Base-by-base conservation (phyloP, 768 basidiomycete species). In the Fomitopsis serialis region DNA sequence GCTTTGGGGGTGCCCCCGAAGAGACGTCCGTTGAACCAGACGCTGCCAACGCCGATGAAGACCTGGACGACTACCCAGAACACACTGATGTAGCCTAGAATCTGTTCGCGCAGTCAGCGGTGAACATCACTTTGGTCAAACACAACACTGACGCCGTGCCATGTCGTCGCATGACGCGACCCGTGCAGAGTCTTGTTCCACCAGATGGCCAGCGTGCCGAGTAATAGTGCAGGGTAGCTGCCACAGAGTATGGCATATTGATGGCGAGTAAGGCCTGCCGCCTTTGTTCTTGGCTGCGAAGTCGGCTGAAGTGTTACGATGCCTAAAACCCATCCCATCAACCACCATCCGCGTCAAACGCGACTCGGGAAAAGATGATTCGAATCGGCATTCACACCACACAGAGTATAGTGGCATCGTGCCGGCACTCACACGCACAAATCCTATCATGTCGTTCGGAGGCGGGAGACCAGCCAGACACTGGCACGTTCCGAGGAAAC, bases 261-360 rank as follows among this genome's bases (percentile, higher is more conserved):
- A 62, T 94, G 92, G 29, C 86, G 77, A 13, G 72, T 64, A 3
- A 93, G 74, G 0, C 88, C 89, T 1, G 81, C 79, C 9, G 78
- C 74, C 68, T 89, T 87, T 37, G 81, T 79, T 61, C 70, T 74
- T 2, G 84, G 82, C 47, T 81, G 79, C 3, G 82, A 78, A 11
- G 87, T 88, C 1, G 85, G 85, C 58, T 87, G 91, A 11, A 87
- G 81, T 22, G 89, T 89, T 60, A 88, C 63, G 42, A 93, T 80
- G 7, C 84, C 89, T 89, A 3, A n/a, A n/a, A n/a, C n/a, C n/a
- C n/a, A n/a, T n/a, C n/a, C n/a, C n/a, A n/a, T n/a, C n/a, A n/a
- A n/a, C n/a, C n/a, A n/a, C n/a, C n/a, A n/a, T n/a, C n/a, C n/a
- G n/a, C n/a, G n/a, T n/a, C n/a, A n/a, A n/a, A n/a, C n/a, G n/a